Percentiles rank a stretch among this genome's conserved stretches.
Conservation (phyloP, 2,329 filamentous ascomycete genomes). For the Fusarium brevicatenulatum region DNA sequence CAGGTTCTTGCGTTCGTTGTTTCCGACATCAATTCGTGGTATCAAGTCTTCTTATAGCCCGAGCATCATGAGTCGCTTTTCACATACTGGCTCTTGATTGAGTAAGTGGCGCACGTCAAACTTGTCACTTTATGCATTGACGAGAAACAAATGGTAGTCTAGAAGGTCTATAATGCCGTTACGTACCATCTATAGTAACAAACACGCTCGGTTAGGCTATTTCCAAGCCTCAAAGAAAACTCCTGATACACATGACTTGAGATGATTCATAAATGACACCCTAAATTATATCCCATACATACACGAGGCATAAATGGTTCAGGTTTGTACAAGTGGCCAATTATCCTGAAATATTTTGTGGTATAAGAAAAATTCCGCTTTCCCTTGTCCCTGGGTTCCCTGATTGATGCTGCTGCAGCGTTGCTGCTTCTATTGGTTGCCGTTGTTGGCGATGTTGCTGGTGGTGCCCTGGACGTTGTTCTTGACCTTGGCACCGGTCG, state of each 20-base stretch:
- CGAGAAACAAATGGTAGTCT: neutral
- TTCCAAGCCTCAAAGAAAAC: slow-evolving; percentile 12
- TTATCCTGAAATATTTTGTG: slow-evolving; percentile 37
- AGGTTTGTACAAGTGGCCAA: slow-evolving; percentile 38
- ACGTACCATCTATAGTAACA: slow-evolving; percentile 30
- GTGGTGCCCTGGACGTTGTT: slow-evolving; percentile 59
- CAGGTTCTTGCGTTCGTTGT: neutral
- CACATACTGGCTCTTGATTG: neutral
- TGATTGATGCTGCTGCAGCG: slow-evolving; percentile 9
- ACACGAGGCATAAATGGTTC: slow-evolving; percentile 33
- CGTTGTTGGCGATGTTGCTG: slow-evolving; percentile 67
- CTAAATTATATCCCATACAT: slow-evolving; percentile 41
- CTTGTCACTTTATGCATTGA: neutral
- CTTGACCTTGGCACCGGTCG: slow-evolving; percentile 56
- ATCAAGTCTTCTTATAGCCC: neutral
- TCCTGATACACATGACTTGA: slow-evolving; percentile 20
- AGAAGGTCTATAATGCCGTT: slow-evolving; percentile 27
- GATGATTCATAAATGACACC: slow-evolving; percentile 24
- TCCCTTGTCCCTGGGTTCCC: slow-evolving; percentile 17
- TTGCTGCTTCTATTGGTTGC: slow-evolving; percentile 47
- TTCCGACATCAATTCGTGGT: neutral
- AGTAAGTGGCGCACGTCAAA: neutral
- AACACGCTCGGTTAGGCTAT: slow-evolving; percentile 5
- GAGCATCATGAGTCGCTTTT: neutral
- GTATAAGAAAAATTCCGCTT: slow-evolving; percentile 30